Evolutionary conservation across 192 early-diverging fungal species (phyloP).

Genomic region (Piromyces finnis): DNA sequence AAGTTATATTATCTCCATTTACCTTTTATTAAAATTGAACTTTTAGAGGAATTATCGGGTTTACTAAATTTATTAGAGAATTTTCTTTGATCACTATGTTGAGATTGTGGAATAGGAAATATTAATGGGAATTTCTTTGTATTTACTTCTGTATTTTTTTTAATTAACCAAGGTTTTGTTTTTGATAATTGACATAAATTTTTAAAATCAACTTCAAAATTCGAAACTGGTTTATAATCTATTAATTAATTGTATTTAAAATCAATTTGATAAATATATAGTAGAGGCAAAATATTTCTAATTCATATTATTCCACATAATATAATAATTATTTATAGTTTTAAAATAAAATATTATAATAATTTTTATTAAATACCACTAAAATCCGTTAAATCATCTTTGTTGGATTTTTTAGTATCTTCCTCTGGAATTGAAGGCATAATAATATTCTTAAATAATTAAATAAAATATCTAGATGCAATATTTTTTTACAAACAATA

Average conservation of each 20-base stretch:
- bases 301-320: no score
- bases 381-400: neutral
- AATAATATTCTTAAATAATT: neutral
- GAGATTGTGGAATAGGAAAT: neutral
- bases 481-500: no score
- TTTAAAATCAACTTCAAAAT: neutral
- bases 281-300: no score
- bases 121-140: neutral
- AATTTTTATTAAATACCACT: neutral
- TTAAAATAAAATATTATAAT: no score
- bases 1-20: neutral
- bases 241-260: no score
- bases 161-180: neutral
- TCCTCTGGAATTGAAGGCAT: neutral
- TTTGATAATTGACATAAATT: neutral
- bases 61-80: neutral
- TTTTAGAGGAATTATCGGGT: neutral
- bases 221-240: neutral
- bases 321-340: no score
- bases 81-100: neutral
- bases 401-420: neutral
- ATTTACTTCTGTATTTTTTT: neutral
- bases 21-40: neutral
- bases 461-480: no score
- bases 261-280: no score